A percentile compares a stretch with the other conserved stretches of the same genome.
Evolutionary conservation across 768 basidiomycete genomes (phyloP).

Genomic region (Tylopilus plumbeoviolaceoides): DNA sequence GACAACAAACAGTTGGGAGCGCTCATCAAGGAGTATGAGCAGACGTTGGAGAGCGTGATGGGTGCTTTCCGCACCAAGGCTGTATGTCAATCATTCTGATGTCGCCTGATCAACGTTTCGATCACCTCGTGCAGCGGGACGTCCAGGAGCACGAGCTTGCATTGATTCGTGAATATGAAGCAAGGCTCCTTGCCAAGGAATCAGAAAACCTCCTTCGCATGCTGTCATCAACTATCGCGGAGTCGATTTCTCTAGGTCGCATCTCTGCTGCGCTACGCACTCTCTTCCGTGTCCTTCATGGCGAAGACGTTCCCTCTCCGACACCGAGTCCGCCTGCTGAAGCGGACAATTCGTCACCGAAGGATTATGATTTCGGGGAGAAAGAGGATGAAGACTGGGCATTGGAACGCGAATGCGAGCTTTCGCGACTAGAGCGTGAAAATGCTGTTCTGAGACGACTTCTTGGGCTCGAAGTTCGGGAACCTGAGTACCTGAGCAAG

Average conservation of each 20-base stretch:
- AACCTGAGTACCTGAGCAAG: slow-evolving; percentile 11
- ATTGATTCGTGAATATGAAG: slow-evolving; percentile 87
- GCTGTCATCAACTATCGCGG: slow-evolving; percentile 57
- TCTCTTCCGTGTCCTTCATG: slow-evolving; percentile 63
- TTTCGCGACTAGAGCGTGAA: slow-evolving; percentile 82
- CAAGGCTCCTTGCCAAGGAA: slow-evolving; percentile 71
- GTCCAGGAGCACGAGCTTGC: slow-evolving; percentile 91
- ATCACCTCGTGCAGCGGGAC: slow-evolving; percentile 58
- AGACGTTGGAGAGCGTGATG: slow-evolving; percentile 95
- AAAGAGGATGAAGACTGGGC: slow-evolving; percentile 66
- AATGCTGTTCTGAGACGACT: slow-evolving; percentile 77
- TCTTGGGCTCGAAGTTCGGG: slow-evolving; percentile 46
- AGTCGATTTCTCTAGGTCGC: slow-evolving; percentile 65
- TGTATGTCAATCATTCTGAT: slow-evolving; percentile 46
- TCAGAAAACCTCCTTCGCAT: slow-evolving; percentile 58
- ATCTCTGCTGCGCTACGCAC: slow-evolving; percentile 67
- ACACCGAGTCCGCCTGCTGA: slow-evolving; percentile 3
- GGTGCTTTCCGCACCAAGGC: slow-evolving; percentile 84
- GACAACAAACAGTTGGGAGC: slow-evolving; percentile 95
- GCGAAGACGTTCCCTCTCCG: slow-evolving; percentile 47
- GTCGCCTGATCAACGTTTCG: neutral
- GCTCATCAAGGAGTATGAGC: slow-evolving; percentile 94
- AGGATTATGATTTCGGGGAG: slow-evolving; percentile 23
- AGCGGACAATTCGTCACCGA: neutral
- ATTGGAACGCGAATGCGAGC: slow-evolving; percentile 87